Base-by-base conservation (phyloP, 345 rosid genomes). In the Eutrema japonicum region DNA sequence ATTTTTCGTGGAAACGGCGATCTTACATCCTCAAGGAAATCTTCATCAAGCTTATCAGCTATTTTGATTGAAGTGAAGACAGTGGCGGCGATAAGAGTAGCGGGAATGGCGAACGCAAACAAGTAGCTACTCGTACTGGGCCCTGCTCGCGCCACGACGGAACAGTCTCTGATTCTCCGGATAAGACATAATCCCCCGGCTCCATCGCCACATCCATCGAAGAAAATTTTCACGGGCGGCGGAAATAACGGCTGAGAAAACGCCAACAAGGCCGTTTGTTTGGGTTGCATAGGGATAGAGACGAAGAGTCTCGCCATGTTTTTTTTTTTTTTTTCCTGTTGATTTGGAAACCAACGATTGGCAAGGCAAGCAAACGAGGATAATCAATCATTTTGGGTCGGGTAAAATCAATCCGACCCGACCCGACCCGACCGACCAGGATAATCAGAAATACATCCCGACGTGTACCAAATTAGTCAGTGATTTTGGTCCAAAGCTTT, bases 11-110 rank as follows among this genome's bases (percentile, higher is more conserved):
- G 2, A 29, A 38, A 68, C n/a, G 0, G 35, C 1, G 11, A 66
- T 33, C 54, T 71, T 77, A 91, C 98, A 85, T 91, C 93, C 62
- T 94, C 94, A 1, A 91, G 85, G 69, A 77, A 94, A 35, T 89
- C 82, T 32, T 65, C 33, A 60, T 91, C 97, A 53, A 91, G 97
- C 80, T 79, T 79, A 73, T 91, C 96, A 55, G 92, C 85, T 45
- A 93, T 77, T 78, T 67, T 84, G 9, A 80, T 65, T 10, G 97
- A 86, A 76, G 91, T 77, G 54, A 89, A 82, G 75, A 88, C 60
- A 37, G 98, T 93, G 79, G 57, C 77, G 5, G 83, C 86, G 10
- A 93, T 81, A 43, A 93, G 92, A 62, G 96, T 77, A 13, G 90
- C 74, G 6, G 96, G 98, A 35, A 94, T 73, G 40, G 82, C 79